Evolutionary conservation across 208 protist species (phyloP).

Genomic region (Trypanosoma boissoni): DNA sequence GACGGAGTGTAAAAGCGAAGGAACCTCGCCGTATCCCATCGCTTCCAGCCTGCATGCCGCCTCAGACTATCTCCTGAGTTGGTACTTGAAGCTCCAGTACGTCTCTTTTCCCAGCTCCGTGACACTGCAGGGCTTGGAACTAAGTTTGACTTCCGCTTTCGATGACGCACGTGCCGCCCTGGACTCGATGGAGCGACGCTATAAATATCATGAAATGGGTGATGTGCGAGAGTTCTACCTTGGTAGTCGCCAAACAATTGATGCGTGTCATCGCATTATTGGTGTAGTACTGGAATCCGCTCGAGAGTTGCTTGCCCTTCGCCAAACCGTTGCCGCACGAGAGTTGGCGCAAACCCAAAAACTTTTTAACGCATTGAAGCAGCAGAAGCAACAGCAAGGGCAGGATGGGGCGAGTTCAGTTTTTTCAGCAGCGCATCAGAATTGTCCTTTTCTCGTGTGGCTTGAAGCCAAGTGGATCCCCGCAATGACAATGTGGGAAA

Average conservation of each 20-base stretch:
- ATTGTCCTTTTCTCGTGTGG: slow-evolving; percentile 58
- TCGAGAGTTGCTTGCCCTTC: slow-evolving; percentile 45
- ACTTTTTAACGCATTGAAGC: slow-evolving; percentile 29
- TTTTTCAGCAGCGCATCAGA: background rate
- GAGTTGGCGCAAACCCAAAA: slow-evolving; percentile 38
- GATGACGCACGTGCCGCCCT: slow-evolving; percentile 34
- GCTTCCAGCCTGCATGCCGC: slow-evolving; percentile 42
- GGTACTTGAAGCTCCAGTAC: slow-evolving; percentile 63
- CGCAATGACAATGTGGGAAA: slow-evolving; percentile 56
- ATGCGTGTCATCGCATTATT: slow-evolving; percentile 32
- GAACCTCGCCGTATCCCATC: slow-evolving; percentile 27
- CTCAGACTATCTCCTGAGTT: slow-evolving; percentile 38
- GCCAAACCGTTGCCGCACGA: slow-evolving; percentile 30
- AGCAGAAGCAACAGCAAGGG: slow-evolving; percentile 13
- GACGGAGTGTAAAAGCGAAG: background rate
- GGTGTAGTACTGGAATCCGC: slow-evolving; percentile 34
- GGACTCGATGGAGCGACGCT: slow-evolving; percentile 56
- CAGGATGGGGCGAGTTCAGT: background rate
- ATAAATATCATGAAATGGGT: slow-evolving; percentile 38
- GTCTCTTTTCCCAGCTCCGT: slow-evolving; percentile 37
- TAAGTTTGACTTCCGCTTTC: slow-evolving; percentile 26
- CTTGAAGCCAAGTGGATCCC: slow-evolving; percentile 67
- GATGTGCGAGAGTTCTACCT: slow-evolving; percentile 42
- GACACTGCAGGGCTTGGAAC: slow-evolving; percentile 44
- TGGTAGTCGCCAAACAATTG: slow-evolving; percentile 30